Evolutionary conservation across 2,329 filamentous ascomycete genomes (phyloP).

Genomic region (Cytospora piceicola): DNA sequence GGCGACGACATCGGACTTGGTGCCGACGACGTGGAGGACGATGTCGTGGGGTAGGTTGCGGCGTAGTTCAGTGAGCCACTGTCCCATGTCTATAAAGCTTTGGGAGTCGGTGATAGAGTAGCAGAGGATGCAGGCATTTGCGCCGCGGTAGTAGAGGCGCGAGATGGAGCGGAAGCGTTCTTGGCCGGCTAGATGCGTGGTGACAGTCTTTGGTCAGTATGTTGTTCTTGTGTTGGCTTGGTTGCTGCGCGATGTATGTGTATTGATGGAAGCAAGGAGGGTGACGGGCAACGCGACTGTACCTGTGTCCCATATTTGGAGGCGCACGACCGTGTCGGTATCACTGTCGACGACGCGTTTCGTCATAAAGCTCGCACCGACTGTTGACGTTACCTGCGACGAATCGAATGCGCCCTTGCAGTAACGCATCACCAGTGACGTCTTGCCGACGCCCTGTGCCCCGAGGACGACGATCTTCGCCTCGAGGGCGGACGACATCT

Average conservation of each 20-base stretch:
- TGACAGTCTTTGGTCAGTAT: conserved; percentile 8
- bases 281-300: conserved; percentile 29
- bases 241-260: neutral
- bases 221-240: neutral
- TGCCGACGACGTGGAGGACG: conserved; percentile 93
- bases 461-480: conserved; percentile 83
- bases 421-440: conserved; percentile 75
- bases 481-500: conserved; percentile 65
- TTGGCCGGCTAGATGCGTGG: conserved; percentile 68
- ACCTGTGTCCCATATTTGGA: conserved; percentile 96
- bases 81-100: conserved; percentile 89
- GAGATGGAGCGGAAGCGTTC: conserved; percentile 95
- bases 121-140: conserved; percentile 90
- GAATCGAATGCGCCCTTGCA: conserved; percentile 74
- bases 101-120: conserved; percentile 89
- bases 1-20: conserved; percentile 88
- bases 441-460: conserved; percentile 80
- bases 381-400: conserved; percentile 68
- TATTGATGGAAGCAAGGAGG: neutral
- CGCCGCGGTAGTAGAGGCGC: conserved; percentile 93
- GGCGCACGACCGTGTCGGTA: conserved; percentile 81
- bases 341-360: conserved; percentile 82
- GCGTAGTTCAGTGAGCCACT: conserved; percentile 85
- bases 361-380: conserved; percentile 79
- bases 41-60: conserved; percentile 77